Conservation (phyloP, 2,329 filamentous ascomycete species). For the Amauroascus niger region DNA sequence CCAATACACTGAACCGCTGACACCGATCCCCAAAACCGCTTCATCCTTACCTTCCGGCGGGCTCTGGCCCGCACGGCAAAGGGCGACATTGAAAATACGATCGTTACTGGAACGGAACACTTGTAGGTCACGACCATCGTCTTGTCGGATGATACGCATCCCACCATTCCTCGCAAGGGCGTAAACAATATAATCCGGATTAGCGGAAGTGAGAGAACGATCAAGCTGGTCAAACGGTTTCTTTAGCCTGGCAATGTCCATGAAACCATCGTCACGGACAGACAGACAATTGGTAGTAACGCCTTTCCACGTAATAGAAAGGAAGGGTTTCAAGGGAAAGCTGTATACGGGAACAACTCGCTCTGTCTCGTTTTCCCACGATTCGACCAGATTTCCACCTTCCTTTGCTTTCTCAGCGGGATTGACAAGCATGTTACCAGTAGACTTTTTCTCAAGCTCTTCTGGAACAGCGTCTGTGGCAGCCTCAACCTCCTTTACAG, state of each 20-base stretch:
- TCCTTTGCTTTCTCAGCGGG: conserved; percentile 27
- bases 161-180: conserved; percentile 89
- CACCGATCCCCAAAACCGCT: conserved; percentile 80
- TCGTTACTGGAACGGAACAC: conserved; percentile 87
- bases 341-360: conserved; percentile 73
- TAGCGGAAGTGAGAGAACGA: conserved; percentile 81
- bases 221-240: conserved; percentile 98
- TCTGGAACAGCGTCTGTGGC: neutral
- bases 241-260: conserved; percentile 89
- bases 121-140: conserved; percentile 83
- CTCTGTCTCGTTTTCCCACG: conserved; percentile 52
- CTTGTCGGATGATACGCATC: conserved; percentile 85
- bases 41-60: conserved; percentile 54
- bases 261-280: conserved; percentile 69
- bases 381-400: conserved; percentile 13
- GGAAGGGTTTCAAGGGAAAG: conserved; percentile 94
- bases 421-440: conserved; percentile 45
- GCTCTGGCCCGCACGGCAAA: conserved; percentile 57
- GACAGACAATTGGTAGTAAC: conserved; percentile 43
- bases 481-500: conserved; percentile 24
- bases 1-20: conserved; percentile 97
- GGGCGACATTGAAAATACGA: conserved; percentile 85
- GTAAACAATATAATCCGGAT: conserved; percentile 85
- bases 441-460: conserved; percentile 21
- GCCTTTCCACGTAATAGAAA: conserved; percentile 63